Evolutionary conservation across 2,329 filamentous ascomycete species (phyloP).

Genomic region (Fusarium scirpi): DNA sequence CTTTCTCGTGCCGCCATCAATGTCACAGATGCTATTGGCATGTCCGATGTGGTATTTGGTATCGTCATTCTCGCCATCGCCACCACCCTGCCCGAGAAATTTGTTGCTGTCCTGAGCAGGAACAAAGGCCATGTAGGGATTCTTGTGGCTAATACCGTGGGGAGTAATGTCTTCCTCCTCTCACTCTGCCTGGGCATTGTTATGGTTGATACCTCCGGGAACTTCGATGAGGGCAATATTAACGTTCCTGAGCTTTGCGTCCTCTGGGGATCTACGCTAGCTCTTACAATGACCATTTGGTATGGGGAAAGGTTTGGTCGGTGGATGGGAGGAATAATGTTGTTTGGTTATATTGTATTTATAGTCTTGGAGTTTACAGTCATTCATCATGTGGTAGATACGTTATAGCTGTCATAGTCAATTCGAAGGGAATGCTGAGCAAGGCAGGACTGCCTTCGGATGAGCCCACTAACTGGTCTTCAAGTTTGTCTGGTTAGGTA

Average conservation of each 20-base stretch:
- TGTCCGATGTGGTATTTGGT: background rate
- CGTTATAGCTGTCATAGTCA: fast-evolving
- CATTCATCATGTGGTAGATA: fast-evolving
- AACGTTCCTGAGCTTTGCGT: background rate
- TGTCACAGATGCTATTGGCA: background rate
- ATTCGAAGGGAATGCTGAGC: fast-evolving
- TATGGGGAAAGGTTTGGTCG: background rate
- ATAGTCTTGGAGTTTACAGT: background rate
- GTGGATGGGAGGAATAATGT: background rate
- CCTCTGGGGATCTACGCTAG: background rate
- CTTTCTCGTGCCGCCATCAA: background rate
- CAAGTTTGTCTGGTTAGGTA: too few species aligned
- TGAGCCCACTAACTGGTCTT: too few species aligned
- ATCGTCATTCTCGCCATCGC: background rate
- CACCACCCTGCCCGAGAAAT: background rate
- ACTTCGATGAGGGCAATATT: fast-evolving
- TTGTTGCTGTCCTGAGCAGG: background rate
- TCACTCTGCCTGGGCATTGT: background rate
- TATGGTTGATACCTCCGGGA: background rate
- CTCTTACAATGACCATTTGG: background rate
- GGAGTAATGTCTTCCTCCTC: background rate
- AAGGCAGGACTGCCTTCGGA: background rate
- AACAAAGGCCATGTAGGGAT: background rate
- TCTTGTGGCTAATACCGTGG: background rate
- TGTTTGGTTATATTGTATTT: background rate